Percentiles rank a stretch among this genome's conserved stretches.
phyloP scores from a whole-genome alignment of 192 early-diverging fungal species.

The Coemansia sp. region DNA sequence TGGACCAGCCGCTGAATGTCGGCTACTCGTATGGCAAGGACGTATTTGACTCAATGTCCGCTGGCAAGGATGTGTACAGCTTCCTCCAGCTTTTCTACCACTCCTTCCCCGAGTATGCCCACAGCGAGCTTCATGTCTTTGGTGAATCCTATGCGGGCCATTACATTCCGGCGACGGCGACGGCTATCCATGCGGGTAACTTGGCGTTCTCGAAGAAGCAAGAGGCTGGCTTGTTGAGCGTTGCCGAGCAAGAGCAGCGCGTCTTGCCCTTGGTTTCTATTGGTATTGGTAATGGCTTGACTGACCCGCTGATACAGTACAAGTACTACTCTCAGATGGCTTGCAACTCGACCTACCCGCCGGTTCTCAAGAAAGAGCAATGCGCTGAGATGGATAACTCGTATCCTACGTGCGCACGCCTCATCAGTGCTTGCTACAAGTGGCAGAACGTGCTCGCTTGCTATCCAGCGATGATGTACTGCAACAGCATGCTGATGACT shows the following conservation, averaged over 20 bases:
- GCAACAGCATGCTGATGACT: constrained; percentile 77
- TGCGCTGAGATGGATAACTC: constrained; percentile 75
- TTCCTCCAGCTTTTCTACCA: constrained; percentile 92
- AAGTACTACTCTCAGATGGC: constrained; percentile 81
- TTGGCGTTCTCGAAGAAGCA: constrained; percentile 49
- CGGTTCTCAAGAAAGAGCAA: constrained; percentile 70
- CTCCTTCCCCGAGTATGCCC: constrained; percentile 79
- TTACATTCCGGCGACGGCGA: constrained; percentile 89
- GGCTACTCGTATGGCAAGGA: constrained; percentile 85
- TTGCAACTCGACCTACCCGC: constrained; percentile 70
- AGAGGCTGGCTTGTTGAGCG: constrained; percentile 15
- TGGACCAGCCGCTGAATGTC: constrained; percentile 89
- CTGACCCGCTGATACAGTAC: constrained; percentile 87
- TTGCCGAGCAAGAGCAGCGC: constrained; percentile 46
- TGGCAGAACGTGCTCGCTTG: constrained; percentile 75
- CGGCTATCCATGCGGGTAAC: constrained; percentile 78
- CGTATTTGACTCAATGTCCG: constrained; percentile 69
- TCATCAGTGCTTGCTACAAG: constrained; percentile 85
- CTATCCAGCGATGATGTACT: constrained; percentile 81
- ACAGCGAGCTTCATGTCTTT: constrained; percentile 80
- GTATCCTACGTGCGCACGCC: constrained; percentile 69
- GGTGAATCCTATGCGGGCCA: constrained; percentile 90
- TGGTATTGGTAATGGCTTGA: constrained; percentile 90
- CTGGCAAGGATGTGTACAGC: constrained; percentile 85
- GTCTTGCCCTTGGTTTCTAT: constrained; percentile 73